A percentile compares a stretch with the other conserved stretches of the same genome.
Conservation (phyloP, 306 rosid species). For the Prunus kanzakura region DNA sequence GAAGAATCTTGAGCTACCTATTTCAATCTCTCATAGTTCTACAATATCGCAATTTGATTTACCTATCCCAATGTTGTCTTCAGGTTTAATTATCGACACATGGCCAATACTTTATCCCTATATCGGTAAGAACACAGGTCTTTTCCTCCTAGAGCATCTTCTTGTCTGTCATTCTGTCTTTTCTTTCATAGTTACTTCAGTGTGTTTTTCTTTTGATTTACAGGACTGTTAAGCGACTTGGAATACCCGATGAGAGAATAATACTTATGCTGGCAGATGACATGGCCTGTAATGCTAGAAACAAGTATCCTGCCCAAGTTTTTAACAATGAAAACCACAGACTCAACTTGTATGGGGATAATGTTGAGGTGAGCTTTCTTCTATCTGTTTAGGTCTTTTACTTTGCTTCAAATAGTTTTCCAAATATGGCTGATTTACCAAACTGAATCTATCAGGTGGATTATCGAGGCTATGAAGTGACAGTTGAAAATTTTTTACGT, state of each 20-base stretch:
- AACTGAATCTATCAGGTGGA: constrained; percentile 63
- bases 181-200: not conserved
- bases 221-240: constrained; percentile 95
- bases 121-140: constrained; percentile 47
- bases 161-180: not conserved
- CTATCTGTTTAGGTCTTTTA: not conserved
- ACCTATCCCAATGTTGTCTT: constrained; percentile 19
- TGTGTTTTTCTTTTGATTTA: constrained; percentile 18
- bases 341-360: constrained; percentile 92
- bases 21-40: not conserved
- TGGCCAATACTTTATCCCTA: constrained; percentile 93
- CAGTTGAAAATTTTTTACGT: constrained; percentile 75
- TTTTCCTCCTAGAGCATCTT: constrained; percentile 1
- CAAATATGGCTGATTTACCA: constrained; percentile 9
- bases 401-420: not conserved
- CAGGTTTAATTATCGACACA: constrained; percentile 97
- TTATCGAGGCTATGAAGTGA: constrained; percentile 98
- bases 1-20: not conserved
- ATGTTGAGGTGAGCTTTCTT: constrained; percentile 73
- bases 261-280: constrained; percentile 98
- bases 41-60: constrained; percentile 8
- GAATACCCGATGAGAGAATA: constrained; percentile 98
- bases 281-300: constrained; percentile 96
- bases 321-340: constrained; percentile 93
- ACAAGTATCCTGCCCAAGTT: constrained; percentile 94